phyloP scores from a whole-genome alignment of 192 early-diverging fungal species.

The Obelidium mucronatum region DNA sequence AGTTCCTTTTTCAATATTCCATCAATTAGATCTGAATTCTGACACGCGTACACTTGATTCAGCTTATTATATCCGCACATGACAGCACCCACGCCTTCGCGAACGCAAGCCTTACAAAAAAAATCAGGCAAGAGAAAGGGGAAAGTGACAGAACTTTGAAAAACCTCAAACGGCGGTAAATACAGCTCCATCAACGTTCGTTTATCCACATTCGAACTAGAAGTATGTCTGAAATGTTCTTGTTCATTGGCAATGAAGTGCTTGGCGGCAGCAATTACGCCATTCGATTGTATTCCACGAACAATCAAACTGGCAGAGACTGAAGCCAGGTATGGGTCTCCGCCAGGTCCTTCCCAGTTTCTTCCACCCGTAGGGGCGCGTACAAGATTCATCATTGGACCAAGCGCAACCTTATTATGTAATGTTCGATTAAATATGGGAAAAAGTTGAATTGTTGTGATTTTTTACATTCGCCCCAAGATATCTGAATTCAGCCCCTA shows the following conservation, averaged over 20 bases:
- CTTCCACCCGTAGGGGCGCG: conserved; percentile 42
- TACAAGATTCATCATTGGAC: conserved; percentile 42
- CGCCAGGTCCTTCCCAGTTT: conserved; percentile 60
- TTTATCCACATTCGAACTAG: conserved; percentile 49
- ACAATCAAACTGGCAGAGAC: conserved; percentile 40
- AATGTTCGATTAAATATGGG: background rate
- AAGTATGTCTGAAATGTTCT: conserved; percentile 42
- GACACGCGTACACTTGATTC: conserved; percentile 64
- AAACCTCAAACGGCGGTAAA: conserved; percentile 59
- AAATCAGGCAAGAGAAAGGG: conserved; percentile 35
- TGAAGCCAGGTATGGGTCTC: conserved; percentile 55
- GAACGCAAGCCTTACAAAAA: conserved; percentile 47
- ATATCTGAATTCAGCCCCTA: conserved; percentile 63
- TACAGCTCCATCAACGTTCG: conserved; percentile 70
- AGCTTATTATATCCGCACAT: conserved; percentile 73
- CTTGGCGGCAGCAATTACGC: conserved; percentile 66
- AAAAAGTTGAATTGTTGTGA: background rate
- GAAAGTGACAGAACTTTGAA: conserved; percentile 47
- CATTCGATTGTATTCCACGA: conserved; percentile 52
- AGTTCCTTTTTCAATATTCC: conserved; percentile 54
- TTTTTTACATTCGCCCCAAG: conserved; percentile 59
- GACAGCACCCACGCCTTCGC: conserved; percentile 61
- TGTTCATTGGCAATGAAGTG: conserved; percentile 64
- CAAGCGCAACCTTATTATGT: conserved; percentile 13
- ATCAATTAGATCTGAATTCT: conserved; percentile 56